Base-by-base conservation (phyloP, 148 eudicot species). In the Heliamphora exappendiculata region DNA sequence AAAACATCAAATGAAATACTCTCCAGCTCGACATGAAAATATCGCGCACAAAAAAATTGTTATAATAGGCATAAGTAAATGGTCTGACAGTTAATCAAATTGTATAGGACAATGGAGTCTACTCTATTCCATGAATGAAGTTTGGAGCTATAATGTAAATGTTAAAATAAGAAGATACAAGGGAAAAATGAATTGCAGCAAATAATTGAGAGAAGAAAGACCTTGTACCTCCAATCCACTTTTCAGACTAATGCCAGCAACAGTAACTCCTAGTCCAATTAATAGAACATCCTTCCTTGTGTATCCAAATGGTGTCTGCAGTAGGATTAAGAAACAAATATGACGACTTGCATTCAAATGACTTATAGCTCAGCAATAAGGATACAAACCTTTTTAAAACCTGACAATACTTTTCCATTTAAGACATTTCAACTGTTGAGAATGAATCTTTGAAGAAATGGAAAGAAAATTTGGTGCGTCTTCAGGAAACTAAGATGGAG, bases 231-330 rank as follows among this genome's bases (percentile, higher is more conserved):
- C 98, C 78, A 94, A 79, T 59, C 98, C 96, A 70, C 92, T 88
- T 81, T 94, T 86, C 78, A 94, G 82, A 69, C 85, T 96, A 75
- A 84, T 59, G 26, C 98, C 98, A 80, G 82, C 75, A 29, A 75
- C 58, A 28, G 97, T 94, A 75, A 94, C 90, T 77, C 97, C 98
- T 66, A 94, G 24, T 39, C 97, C 98, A 71, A 94, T 94, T 81
- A 94, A 82, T 76, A 94, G 24, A 84, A 94, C 98, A 78, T 94
- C 98, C 83, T 94, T 94, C 80, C 98, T 86, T 31, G 94, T 53
- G 80, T 94, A 90, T 50, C 98, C 98, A 84, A 94, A 94, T 34
- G 93, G 87, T 45, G 76, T 87, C 93, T 91, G 89, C 79, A 81
- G 50, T 47, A 76, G 9, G 75, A 65, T 60, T 28, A 50, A 75